These are phyloP conservation scores for Suhomyces maxii DNA, from an alignment of 1,139 yeast species.

Conservation along the genomic window DNA sequence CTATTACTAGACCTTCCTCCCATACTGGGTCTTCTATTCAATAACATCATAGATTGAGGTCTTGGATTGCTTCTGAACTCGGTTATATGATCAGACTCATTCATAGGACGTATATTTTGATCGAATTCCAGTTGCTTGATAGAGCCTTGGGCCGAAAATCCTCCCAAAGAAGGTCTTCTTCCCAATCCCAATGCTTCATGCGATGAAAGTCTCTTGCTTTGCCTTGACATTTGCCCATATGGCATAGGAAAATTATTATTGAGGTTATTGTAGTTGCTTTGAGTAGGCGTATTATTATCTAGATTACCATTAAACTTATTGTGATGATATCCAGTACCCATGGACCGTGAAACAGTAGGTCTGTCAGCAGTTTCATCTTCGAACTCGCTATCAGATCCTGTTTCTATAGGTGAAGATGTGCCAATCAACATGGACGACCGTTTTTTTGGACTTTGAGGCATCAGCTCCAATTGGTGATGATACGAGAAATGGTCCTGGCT, in stretches of 20 bases:
- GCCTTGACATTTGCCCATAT: not conserved
- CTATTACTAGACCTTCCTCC: not conserved
- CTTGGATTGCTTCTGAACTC: conserved; percentile 1
- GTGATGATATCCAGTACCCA: not conserved
- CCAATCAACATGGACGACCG: conserved; percentile 1
- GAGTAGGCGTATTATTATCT: conserved; percentile 5
- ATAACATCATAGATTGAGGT: conserved; percentile 6
- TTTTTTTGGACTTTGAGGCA: not conserved
- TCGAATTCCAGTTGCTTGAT: not conserved
- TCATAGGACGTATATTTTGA: conserved; percentile 6
- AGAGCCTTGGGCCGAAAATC: not conserved
- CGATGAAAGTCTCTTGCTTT: not conserved
- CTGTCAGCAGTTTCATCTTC: conserved; percentile 7
- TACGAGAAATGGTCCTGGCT: not conserved
- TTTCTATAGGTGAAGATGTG: not conserved
- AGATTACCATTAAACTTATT: not conserved
- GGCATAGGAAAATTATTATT: not conserved
- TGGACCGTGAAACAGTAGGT: not conserved
- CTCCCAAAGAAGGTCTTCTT: not conserved
- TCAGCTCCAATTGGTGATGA: not conserved
- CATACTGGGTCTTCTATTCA: not conserved
- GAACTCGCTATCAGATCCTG: conserved; percentile 9
- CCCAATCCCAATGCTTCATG: not conserved
- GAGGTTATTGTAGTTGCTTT: not conserved
- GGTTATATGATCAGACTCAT: conserved; percentile 8